Percentiles rank a stretch among this genome's conserved stretches.
phyloP scores from a whole-genome alignment of 2,329 filamentous ascomycete species.

The Ascochyta rabiei region DNA sequence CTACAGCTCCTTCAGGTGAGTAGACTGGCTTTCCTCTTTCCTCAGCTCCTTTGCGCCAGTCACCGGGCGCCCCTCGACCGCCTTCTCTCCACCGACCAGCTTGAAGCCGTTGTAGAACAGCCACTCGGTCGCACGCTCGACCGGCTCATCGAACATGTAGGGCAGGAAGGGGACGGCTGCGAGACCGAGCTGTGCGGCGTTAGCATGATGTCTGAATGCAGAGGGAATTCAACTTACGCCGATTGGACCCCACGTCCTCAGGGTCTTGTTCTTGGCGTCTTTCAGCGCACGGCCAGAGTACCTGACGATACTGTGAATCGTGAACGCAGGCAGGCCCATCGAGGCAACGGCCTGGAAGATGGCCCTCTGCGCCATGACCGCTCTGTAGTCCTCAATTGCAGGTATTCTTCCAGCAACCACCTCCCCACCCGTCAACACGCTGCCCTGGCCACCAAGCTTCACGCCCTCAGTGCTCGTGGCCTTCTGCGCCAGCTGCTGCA shows the following conservation, averaged over 20 bases:
- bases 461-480: constrained; percentile 28
- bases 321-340: constrained; percentile 94
- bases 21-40: constrained; percentile 40
- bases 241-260: constrained; percentile 89
- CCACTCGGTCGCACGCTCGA: constrained; percentile 92
- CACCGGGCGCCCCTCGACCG: constrained; percentile 54
- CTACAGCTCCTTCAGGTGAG: constrained; percentile 50
- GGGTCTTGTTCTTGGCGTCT: constrained; percentile 72
- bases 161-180: constrained; percentile 80
- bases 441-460: constrained; percentile 27
- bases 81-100: constrained; percentile 68
- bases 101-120: constrained; percentile 83
- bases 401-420: constrained; percentile 58
- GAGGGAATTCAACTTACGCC: constrained; percentile 65
- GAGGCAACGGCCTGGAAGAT: constrained; percentile 89
- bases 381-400: constrained; percentile 85
- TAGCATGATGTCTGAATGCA: neutral
- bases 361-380: constrained; percentile 88
- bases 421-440: constrained; percentile 29
- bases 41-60: constrained; percentile 48
- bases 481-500: constrained; percentile 34
- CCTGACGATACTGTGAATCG: constrained; percentile 88
- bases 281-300: constrained; percentile 90
- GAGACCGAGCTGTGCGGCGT: constrained; percentile 59
- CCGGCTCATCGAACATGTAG: constrained; percentile 85